Evolutionary conservation across 441 rosid species (phyloP), one percentile per base, ranked within the genome.

Genomic region (Isatis lusitanica): DNA sequence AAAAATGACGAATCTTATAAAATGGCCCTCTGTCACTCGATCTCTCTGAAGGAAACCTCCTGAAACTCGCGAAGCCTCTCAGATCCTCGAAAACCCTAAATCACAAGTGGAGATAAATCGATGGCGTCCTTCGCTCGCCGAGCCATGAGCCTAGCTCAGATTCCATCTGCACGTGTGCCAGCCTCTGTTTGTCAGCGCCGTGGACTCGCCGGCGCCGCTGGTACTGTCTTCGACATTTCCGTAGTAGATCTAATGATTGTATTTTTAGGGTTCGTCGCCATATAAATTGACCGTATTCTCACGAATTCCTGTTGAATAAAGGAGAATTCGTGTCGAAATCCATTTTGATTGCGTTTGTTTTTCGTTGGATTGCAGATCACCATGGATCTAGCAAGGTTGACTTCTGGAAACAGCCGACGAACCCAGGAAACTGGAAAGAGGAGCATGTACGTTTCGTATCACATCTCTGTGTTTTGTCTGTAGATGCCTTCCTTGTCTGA

Each of bases 341-440:
- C 2, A 43, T 24, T 18, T 42, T 46, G 65, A 63, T 70, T 18
- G 39, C n/a, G 36, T 5, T 30, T 70, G 9, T 50, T 50, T 50
- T 10, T n/a, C 24, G 24, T 21, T 21, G 1, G 24, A 21, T 21
- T 12, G 81, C 84, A 92, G 98, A 90, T 81, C 96, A 86, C 83
- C 97, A 90, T 80, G 97, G 95, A 42, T 85, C 92, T 53, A 82
- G 89, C 15, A 94, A 83, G 85, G 76, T 92, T 68, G 86, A 90
- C 76, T 80, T 80, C 76, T 92, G 98, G 97, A 76, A 86, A 74
- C 94, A 89, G 53, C 97, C 96, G 9, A 83, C 78, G 94, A 92
- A 74, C 77, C 99, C 98, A 38, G 81, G 96, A 39, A 86, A 83
- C 73, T 94, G 98, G 99, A 94, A 94, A 83, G 97, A 92, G 73